A percentile compares a stretch with the other conserved stretches of the same genome.
phyloP scores from a whole-genome alignment of 768 basidiomycete genomes.

The Termitomyces eurrhizus region DNA sequence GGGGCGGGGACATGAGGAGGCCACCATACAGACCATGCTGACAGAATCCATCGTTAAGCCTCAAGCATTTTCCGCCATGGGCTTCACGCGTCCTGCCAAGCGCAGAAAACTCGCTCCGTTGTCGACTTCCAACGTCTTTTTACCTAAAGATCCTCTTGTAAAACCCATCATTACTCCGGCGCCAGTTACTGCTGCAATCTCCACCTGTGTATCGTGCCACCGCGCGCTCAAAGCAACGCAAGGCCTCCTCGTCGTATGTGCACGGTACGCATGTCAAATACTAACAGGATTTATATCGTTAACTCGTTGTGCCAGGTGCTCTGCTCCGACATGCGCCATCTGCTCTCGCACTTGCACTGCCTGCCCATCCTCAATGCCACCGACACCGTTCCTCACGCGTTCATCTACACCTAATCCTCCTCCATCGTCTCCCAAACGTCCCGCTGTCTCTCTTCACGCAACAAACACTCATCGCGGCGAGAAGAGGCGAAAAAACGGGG shows the following conservation, averaged over 20 bases:
- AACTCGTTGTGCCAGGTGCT: slow-evolving; percentile 28
- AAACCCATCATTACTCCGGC: background rate
- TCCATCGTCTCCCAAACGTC: slow-evolving; percentile 24
- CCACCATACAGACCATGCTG: slow-evolving; percentile 7
- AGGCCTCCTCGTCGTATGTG: slow-evolving; percentile 21
- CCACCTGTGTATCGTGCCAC: slow-evolving; percentile 26
- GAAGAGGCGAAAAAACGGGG: slow-evolving; percentile 14
- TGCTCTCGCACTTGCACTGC: slow-evolving; percentile 44
- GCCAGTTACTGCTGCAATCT: background rate
- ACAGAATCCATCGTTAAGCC: background rate
- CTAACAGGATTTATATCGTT: background rate
- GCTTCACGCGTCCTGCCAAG: slow-evolving; percentile 23
- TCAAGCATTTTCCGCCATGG: slow-evolving; percentile 7
- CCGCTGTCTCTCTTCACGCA: slow-evolving; percentile 25
- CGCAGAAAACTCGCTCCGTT: slow-evolving; percentile 21
- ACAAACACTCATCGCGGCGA: slow-evolving; percentile 25
- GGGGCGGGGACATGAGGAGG: slow-evolving; percentile 11
- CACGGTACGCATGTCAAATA: slow-evolving; percentile 14
- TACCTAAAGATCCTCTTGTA: background rate
- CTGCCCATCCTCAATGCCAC: slow-evolving; percentile 29
- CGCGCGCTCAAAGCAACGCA: slow-evolving; percentile 21
- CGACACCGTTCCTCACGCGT: slow-evolving; percentile 36
- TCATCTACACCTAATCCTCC: slow-evolving; percentile 29
- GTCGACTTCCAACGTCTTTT: background rate
- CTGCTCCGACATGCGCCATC: slow-evolving; percentile 35